Evolutionary conservation across 1,284 basidiomycete genomes (phyloP).

Genomic region (Malassezia japonica): DNA sequence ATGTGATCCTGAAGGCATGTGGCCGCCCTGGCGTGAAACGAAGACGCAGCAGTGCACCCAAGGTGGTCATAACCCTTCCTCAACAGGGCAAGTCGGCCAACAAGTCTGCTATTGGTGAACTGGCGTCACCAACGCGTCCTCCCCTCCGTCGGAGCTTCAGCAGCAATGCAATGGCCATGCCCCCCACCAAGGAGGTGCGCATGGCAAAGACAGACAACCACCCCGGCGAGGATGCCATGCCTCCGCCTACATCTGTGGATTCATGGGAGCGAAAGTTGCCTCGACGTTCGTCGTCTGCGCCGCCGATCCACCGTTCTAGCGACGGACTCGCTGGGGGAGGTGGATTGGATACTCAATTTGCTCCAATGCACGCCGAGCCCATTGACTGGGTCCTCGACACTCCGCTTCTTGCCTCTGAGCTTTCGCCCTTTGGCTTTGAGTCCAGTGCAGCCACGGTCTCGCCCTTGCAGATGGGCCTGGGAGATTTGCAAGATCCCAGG

Average conservation of each 20-base stretch:
- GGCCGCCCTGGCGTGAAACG: slow-evolving; percentile 25
- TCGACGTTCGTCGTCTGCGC: slow-evolving; percentile 2
- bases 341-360: not conserved
- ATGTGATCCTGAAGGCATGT: slow-evolving; percentile 33
- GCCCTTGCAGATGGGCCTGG: no score
- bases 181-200: no score
- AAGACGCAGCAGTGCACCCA: not conserved
- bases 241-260: no score
- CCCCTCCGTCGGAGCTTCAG: not conserved
- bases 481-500: no score
- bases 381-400: not conserved
- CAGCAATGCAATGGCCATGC: not conserved
- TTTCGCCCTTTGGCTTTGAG: no score
- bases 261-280: not conserved
- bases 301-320: not conserved
- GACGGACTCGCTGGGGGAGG: no score
- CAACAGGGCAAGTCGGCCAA: no score
- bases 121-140: not conserved
- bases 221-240: no score
- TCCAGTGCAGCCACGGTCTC: no score
- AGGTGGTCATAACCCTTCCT: no score
- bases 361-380: not conserved
- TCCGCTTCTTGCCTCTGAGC: not conserved
- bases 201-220: no score
- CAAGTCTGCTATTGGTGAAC: no score